A percentile compares a stretch with the other conserved stretches of the same genome.
These are phyloP conservation scores for Epichloe sylvatica DNA, from an alignment of 2,329 filamentous ascomycete genomes.

Conservation along the genomic window DNA sequence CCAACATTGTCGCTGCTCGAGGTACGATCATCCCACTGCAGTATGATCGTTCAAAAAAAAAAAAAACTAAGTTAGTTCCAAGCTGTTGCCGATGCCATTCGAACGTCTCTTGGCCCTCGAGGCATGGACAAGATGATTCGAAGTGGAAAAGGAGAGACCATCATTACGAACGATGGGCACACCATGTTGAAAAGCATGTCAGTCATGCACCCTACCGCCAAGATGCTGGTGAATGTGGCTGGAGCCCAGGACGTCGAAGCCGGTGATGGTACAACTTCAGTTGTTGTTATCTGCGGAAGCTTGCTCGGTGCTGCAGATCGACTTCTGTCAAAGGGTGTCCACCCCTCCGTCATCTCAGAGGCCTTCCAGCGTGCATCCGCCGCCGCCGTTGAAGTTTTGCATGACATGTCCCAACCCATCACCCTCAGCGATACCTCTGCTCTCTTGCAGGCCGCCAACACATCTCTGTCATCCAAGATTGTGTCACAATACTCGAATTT, in stretches of 20 bases:
- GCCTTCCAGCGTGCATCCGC: constrained; percentile 89
- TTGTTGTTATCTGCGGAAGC: constrained; percentile 94
- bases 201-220: constrained; percentile 97
- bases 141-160: constrained; percentile 88
- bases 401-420: constrained; percentile 92
- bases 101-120: constrained; percentile 88
- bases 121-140: constrained; percentile 99
- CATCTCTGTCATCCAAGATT: constrained; percentile 95
- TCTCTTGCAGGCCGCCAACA: constrained; percentile 91
- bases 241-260: constrained; percentile 97
- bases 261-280: constrained; percentile 94
- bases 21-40: constrained; percentile 38
- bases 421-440: constrained; percentile 75
- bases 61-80: constrained; percentile 4
- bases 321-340: constrained; percentile 82
- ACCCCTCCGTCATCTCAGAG: constrained; percentile 91
- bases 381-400: constrained; percentile 76
- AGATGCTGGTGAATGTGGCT: constrained; percentile 96
- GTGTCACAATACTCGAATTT: constrained; percentile 93
- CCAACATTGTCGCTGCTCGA: constrained; percentile 94
- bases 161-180: constrained; percentile 99
- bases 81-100: constrained; percentile 95
- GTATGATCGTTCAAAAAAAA: neutral
- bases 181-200: constrained; percentile 99
- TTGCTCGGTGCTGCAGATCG: constrained; percentile 86